These are phyloP conservation scores for Leccinum disarticulatum DNA, from an alignment of 768 basidiomycete species.

Conservation along the genomic window DNA sequence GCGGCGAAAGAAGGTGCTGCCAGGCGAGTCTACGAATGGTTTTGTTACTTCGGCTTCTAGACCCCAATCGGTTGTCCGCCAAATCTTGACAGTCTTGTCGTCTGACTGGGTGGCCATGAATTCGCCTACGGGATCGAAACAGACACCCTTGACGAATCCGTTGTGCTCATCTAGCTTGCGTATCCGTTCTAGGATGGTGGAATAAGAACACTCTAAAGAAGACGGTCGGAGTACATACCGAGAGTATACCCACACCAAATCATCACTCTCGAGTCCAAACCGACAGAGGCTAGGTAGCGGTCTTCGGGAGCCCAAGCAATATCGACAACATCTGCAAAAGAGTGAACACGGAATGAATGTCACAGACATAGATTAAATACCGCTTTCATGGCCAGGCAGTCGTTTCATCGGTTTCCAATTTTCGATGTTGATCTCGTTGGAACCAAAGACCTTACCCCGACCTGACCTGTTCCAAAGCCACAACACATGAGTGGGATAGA, in stretches of 20 bases:
- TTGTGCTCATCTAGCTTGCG: slow-evolving; percentile 85
- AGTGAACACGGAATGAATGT: slow-evolving; percentile 3
- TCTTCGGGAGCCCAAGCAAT: slow-evolving; percentile 95
- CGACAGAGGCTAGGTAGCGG: slow-evolving; percentile 89
- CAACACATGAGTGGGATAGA: slow-evolving; percentile 4
- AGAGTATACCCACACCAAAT: slow-evolving; percentile 95
- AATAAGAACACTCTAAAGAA: neutral
- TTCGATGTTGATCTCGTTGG: slow-evolving; percentile 94
- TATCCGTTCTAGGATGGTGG: slow-evolving; percentile 60
- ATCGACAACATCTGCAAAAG: slow-evolving; percentile 79
- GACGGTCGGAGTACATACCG: slow-evolving; percentile 46
- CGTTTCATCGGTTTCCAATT: slow-evolving; percentile 95
- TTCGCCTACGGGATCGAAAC: slow-evolving; percentile 98
- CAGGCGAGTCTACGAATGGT: slow-evolving; percentile 92
- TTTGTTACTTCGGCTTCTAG: slow-evolving; percentile 82
- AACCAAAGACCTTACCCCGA: slow-evolving; percentile 88
- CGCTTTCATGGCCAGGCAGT: slow-evolving; percentile 92
- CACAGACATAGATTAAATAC: slow-evolving; percentile 42
- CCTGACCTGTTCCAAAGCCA: slow-evolving; percentile 52
- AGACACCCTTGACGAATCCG: slow-evolving; percentile 98
- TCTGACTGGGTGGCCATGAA: slow-evolving; percentile 98
- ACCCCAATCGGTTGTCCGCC: slow-evolving; percentile 92
- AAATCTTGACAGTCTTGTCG: slow-evolving; percentile 94
- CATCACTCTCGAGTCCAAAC: slow-evolving; percentile 85
- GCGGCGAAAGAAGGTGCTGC: slow-evolving; percentile 90